These are phyloP conservation scores for Russula earlei DNA, from an alignment of 768 basidiomycete genomes.

Conservation along the genomic window DNA sequence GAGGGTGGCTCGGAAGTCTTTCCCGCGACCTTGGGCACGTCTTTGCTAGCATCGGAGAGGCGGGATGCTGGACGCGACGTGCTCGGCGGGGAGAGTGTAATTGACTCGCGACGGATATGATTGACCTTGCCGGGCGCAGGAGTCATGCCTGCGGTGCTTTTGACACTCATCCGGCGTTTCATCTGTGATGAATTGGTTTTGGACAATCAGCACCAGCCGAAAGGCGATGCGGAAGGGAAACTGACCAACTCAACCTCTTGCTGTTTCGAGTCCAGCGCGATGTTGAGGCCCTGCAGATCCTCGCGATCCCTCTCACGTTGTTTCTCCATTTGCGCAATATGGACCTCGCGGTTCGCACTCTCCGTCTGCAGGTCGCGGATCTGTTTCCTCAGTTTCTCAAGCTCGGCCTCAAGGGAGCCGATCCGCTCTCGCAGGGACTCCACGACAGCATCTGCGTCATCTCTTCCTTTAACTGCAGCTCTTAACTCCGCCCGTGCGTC, in stretches of 20 bases:
- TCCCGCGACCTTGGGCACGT: constrained; percentile 13
- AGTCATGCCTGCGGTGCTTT: constrained; percentile 13
- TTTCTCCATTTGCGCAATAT: constrained; percentile 63
- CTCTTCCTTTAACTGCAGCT: constrained; percentile 41
- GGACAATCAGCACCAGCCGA: background rate
- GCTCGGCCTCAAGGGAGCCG: constrained; percentile 42
- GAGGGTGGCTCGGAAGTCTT: constrained; percentile 5
- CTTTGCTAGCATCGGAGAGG: constrained; percentile 17
- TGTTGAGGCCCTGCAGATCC: constrained; percentile 76
- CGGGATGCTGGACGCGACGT: constrained; percentile 16
- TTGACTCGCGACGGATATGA: constrained; percentile 19
- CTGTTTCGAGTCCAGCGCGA: constrained; percentile 88
- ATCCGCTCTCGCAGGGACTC: constrained; percentile 42
- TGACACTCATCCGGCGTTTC: constrained; percentile 18
- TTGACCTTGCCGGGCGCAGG: constrained; percentile 11
- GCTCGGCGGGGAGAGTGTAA: constrained; percentile 4
- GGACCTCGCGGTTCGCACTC: constrained; percentile 78
- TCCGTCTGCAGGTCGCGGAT: constrained; percentile 67
- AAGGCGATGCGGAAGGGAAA: constrained; percentile 14
- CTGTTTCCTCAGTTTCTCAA: constrained; percentile 49
- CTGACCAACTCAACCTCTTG: constrained; percentile 85
- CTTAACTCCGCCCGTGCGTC: constrained; percentile 41
- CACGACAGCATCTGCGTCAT: constrained; percentile 45
- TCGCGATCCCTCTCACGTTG: constrained; percentile 59
- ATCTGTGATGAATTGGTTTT: constrained; percentile 3